Evolutionary conservation across 805 yeast genomes (phyloP), one percentile per base, ranked within the genome.

Genomic region (Kuraishia molischiana): DNA sequence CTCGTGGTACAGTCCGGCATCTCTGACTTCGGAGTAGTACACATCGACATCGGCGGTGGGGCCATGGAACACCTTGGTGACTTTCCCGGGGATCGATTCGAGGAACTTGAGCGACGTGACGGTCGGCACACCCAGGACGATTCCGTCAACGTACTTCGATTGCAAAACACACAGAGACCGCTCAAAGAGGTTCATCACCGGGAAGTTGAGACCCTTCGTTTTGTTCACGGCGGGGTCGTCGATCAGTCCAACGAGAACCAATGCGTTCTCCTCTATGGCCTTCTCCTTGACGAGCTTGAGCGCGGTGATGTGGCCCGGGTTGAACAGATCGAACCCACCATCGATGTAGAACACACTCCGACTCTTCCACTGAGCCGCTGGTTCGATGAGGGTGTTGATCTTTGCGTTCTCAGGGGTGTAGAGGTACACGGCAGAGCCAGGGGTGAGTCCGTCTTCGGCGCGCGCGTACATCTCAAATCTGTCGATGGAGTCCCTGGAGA

Each of bases 261-360:
- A 56, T 3, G 74, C 69, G 8, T 58, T 55, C 2, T 50, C 55
- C 13, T 51, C 52, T 4, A 49, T 43, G 0, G 75, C 72, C 18
- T 50, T 46, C 26, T 57, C 56, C 24, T 66, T 53, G 18, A 81
- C 69, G 13, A 63, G 53, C 40, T 70, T 62, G 43, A 90, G 64
- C 8, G 80, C 80, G 46, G 78, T 81, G 40, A 90, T 85, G 55
- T 92, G 97, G 17, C 95, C 97, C 17, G 95, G 87, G 56, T 86
- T 87, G 61, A 92, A 89, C 38, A 92, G 66, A 57, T 92, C 98
- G 62, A 89, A 92, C 1, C 83, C 82, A 10, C 97, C 97, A 45
- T 77, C 82, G 14, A 85, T 69, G 51, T 82, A 85, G 36, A 64
- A 64, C 11, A 68, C 38, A 37, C 33, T 45, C 28, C 35, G 40